These are phyloP conservation scores for Gossypium australe DNA, from an alignment of 345 rosid species.

Conservation along the genomic window DNA sequence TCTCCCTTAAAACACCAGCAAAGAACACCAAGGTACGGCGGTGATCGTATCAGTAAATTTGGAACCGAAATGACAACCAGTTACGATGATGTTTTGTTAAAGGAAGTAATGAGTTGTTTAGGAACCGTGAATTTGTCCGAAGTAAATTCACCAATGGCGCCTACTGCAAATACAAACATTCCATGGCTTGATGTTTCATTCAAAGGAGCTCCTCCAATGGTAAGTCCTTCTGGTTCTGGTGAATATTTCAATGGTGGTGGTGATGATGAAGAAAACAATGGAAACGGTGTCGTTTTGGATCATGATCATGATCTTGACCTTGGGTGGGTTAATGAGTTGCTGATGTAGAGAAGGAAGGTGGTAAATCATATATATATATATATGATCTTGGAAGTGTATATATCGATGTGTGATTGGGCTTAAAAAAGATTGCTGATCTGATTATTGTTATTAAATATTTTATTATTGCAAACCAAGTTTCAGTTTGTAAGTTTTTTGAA, in stretches of 20 bases:
- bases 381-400: background rate
- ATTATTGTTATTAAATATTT: background rate
- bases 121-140: slow-evolving; percentile 48
- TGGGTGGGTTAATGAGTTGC: slow-evolving; percentile 88
- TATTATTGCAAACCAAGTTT: background rate
- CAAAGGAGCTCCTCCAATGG: slow-evolving; percentile 45
- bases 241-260: slow-evolving; percentile 6
- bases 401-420: background rate
- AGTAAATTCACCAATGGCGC: slow-evolving; percentile 23
- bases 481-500: background rate
- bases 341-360: slow-evolving; percentile 38
- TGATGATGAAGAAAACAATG: background rate
- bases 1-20: slow-evolving; percentile 47
- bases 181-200: slow-evolving; percentile 43
- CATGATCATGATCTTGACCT: slow-evolving; percentile 58
- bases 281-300: background rate
- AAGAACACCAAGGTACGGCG: slow-evolving; percentile 11
- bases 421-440: background rate
- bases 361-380: background rate
- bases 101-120: slow-evolving; percentile 52
- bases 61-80: slow-evolving; percentile 22
- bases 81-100: slow-evolving; percentile 48
- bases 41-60: slow-evolving; percentile 30
- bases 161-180: slow-evolving; percentile 9
- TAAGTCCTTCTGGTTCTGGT: slow-evolving; percentile 21